phyloP scores from a whole-genome alignment of 768 basidiomycete species.

The Galerina marginata region DNA sequence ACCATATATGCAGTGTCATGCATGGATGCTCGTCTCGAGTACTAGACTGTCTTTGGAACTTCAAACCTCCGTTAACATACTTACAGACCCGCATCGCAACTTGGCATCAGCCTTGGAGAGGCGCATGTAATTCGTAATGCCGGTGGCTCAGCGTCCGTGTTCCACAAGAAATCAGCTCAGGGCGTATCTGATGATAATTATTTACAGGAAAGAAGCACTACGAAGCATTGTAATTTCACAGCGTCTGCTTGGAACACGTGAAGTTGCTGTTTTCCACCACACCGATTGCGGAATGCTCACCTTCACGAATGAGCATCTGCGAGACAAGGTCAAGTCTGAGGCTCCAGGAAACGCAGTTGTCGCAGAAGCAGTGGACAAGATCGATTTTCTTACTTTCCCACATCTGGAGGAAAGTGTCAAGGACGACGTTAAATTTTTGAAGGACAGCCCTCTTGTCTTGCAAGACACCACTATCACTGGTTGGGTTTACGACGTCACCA shows the following conservation, averaged over 20 bases:
- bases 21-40: conserved; percentile 81
- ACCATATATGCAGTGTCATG: conserved; percentile 53
- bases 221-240: conserved; percentile 75
- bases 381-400: conserved; percentile 62
- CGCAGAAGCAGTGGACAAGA: conserved; percentile 39
- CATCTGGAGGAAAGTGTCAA: conserved; percentile 58
- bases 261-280: conserved; percentile 74
- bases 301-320: conserved; percentile 57
- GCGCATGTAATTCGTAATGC: conserved; percentile 79
- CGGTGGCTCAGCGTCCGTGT: conserved; percentile 65
- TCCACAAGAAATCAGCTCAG: not conserved
- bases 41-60: conserved; percentile 17
- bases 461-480: conserved; percentile 61
- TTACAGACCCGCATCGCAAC: conserved; percentile 57
- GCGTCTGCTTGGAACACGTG: conserved; percentile 70
- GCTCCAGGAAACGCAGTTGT: conserved; percentile 39
- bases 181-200: not conserved
- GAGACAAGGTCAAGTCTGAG: conserved; percentile 52
- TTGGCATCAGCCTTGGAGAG: conserved; percentile 69
- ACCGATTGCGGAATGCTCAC: conserved; percentile 77
- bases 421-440: conserved; percentile 62
- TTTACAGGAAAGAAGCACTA: conserved; percentile 61
- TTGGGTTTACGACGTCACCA: conserved; percentile 71
- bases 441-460: conserved; percentile 59
- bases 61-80: not conserved